A percentile compares a stretch with the other conserved stretches of the same genome.
Conservation (phyloP, 1,139 yeast species). For the Taphrina populina region DNA sequence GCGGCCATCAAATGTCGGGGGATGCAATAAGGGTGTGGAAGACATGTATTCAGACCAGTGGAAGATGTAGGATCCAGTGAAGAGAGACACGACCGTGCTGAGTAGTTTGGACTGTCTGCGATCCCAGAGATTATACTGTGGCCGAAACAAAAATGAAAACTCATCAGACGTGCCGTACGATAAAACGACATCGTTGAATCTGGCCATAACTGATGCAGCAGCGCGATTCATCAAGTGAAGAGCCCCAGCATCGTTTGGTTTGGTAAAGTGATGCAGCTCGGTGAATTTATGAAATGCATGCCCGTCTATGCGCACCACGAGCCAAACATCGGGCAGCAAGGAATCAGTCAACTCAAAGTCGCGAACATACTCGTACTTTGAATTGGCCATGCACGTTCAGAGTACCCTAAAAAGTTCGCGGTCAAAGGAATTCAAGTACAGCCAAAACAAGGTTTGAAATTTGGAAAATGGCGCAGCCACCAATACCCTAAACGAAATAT, state of each 20-base stretch:
- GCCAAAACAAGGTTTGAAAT: too few species aligned
- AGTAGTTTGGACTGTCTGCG: slow-evolving; percentile 57
- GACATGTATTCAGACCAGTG: slow-evolving; percentile 62
- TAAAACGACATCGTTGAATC: slow-evolving; percentile 67
- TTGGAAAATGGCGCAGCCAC: too few species aligned
- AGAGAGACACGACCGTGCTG: slow-evolving; percentile 76
- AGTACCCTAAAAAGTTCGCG: too few species aligned
- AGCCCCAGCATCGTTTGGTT: slow-evolving; percentile 84
- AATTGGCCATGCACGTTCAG: slow-evolving; percentile 58
- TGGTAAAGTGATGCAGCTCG: slow-evolving; percentile 64
- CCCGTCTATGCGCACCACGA: slow-evolving; percentile 87
- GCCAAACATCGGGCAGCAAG: slow-evolving; percentile 74
- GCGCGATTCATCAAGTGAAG: slow-evolving; percentile 76
- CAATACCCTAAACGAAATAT: too few species aligned
- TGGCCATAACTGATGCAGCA: slow-evolving; percentile 63
- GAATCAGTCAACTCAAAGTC: slow-evolving; percentile 71
- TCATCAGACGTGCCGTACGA: slow-evolving; percentile 97
- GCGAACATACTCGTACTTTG: slow-evolving; percentile 81
- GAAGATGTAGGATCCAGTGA: slow-evolving; percentile 70
- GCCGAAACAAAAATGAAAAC: slow-evolving; percentile 46
- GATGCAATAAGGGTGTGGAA: slow-evolving; percentile 45
- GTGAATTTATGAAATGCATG: slow-evolving; percentile 87
- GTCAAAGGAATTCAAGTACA: too few species aligned
- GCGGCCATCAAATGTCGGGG: slow-evolving; percentile 90
- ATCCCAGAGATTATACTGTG: slow-evolving; percentile 1